Base-by-base conservation (phyloP, 331 rosid genomes). In the Rhamnella rubrinervis region DNA sequence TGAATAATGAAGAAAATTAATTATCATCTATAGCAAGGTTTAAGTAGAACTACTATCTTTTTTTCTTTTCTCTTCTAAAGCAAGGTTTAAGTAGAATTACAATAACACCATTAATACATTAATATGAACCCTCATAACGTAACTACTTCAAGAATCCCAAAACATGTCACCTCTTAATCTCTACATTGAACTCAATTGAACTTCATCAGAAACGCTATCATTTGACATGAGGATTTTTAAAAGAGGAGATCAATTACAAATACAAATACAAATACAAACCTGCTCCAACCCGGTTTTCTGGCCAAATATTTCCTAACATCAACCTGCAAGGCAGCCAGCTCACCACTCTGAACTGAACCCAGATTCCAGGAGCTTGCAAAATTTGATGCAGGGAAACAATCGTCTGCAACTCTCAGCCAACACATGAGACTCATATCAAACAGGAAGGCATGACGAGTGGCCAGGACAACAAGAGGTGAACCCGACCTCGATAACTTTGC, bases 271-370 rank as follows among this genome's bases (percentile, higher is more conserved):
- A 63, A 72, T 69, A 81, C 97, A 70, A 19, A 95, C 99, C 99
- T 93, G 71, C 93, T 87, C 99, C 97, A 95, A 82, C 96, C 99
- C n/a, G 99, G 99, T 81, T 91, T 95, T 53, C 99, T 85, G 47
- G 99, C 96, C 82, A 95, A 75, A 81, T 91, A 95, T 80, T 95
- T 95, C 88, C 96, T 81, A 67, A 91, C 89, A 77, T 95, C 99
- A 71, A 95, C 92, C 88, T 95, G 99, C 84, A 95, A 83, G 55
- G 88, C 88, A 61, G 99, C 97, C 66, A 95, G 89, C 78, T 95
- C 99, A 20, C 97, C 97, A 57, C 93, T 86, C 78, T 86, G 99
- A 73, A 84, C 61, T 41, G 99, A 95, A 73, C 96, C 93, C 69
- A 87, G 80, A 86, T 89, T 92, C 97, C 95, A 95, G 38, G 97